These are phyloP conservation scores for Discostella stelligera DNA, from an alignment of 352 stramenopile species.

Conservation along the genomic window DNA sequence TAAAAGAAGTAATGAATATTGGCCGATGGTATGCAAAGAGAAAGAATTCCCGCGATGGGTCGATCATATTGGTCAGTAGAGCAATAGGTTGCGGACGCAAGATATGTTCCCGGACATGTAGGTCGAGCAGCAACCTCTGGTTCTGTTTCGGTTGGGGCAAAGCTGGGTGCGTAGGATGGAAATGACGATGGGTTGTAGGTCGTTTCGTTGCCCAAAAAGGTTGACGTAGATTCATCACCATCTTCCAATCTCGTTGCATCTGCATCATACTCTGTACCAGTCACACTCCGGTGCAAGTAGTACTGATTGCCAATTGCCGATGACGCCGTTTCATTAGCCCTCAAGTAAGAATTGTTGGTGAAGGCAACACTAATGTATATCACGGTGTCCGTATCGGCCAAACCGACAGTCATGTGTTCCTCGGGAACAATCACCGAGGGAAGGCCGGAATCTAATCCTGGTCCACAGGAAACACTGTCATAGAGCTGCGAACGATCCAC, in stretches of 20 bases:
- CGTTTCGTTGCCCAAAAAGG: not conserved
- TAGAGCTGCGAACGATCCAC: constrained; percentile 65
- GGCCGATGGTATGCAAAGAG: constrained; percentile 64
- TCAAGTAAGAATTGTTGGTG: constrained; percentile 11
- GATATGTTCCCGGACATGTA: constrained; percentile 59
- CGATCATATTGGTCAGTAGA: constrained; percentile 77
- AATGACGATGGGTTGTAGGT: constrained; percentile 15
- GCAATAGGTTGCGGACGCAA: constrained; percentile 70
- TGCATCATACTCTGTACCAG: not conserved
- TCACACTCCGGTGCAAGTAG: constrained; percentile 12
- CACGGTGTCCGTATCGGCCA: constrained; percentile 69
- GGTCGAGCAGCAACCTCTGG: constrained; percentile 23
- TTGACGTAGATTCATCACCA: constrained; percentile 1
- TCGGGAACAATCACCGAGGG: constrained; percentile 58
- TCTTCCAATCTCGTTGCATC: constrained; percentile 2
- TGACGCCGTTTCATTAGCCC: not conserved
- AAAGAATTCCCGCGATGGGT: constrained; percentile 63
- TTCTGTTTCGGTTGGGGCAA: constrained; percentile 33
- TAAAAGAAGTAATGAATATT: constrained; percentile 57
- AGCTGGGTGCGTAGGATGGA: constrained; percentile 21
- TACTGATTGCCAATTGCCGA: not conserved
- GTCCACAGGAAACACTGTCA: constrained; percentile 63
- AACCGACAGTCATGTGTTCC: constrained; percentile 53
- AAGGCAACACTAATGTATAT: constrained; percentile 74
- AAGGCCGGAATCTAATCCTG: constrained; percentile 64